Evolutionary conservation across 2,329 filamentous ascomycete species (phyloP).

Genomic region (Xylaria hypoxylon): DNA sequence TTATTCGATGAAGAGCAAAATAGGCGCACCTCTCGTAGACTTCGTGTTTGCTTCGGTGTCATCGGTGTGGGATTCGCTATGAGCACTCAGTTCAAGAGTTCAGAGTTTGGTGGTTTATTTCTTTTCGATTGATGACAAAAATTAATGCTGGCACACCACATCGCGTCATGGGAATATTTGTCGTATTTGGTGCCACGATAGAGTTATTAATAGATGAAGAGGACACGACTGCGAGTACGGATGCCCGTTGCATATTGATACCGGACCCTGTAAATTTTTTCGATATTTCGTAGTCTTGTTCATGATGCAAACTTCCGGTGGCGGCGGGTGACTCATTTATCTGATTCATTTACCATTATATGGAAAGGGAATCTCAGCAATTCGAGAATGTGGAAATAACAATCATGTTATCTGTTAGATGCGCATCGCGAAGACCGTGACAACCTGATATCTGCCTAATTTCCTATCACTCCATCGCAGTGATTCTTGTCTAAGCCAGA

Average conservation of each 20-base stretch:
- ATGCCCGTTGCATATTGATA: neutral
- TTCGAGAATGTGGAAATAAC: neutral
- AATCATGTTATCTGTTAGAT: neutral
- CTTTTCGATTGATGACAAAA: neutral
- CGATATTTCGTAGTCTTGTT: neutral
- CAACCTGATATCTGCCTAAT: neutral
- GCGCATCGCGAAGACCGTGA: neutral
- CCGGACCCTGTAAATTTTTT: neutral
- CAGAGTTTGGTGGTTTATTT: conserved; percentile 19
- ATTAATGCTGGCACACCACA: neutral
- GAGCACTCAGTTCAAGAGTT: neutral
- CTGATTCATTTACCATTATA: conserved; percentile 22
- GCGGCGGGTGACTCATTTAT: conserved; percentile 32
- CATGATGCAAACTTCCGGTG: conserved; percentile 19
- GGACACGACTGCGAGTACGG: neutral
- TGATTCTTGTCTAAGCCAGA: neutral
- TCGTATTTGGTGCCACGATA: neutral
- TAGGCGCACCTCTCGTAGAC: conserved; percentile 1
- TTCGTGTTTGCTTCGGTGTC: conserved; percentile 19
- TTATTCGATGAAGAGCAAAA: neutral
- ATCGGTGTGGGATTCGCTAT: conserved; percentile 2
- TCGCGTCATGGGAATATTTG: neutral
- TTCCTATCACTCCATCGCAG: neutral
- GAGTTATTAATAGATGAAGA: neutral
- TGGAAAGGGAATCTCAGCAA: neutral